phyloP scores from a whole-genome alignment of 352 stramenopile genomes.

The Saprolegnia parasitica region DNA sequence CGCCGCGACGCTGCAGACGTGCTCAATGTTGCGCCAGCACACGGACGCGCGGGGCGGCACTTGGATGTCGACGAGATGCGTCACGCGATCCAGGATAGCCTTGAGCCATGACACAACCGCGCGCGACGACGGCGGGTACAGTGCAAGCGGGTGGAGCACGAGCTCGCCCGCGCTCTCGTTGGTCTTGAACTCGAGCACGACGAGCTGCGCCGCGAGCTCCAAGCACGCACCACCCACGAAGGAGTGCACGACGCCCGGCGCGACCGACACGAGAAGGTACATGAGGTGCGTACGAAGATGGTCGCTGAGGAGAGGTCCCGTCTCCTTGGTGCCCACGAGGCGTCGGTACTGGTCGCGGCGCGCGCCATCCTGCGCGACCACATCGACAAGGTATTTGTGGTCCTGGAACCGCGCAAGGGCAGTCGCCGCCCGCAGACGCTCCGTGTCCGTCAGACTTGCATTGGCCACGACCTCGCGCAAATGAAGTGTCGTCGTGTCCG shows the following conservation, averaged over 20 bases:
- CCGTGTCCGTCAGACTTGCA: neutral
- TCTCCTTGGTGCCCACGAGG: constrained; percentile 20
- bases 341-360: constrained; percentile 5
- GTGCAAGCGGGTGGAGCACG: constrained; percentile 72
- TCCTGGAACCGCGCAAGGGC: constrained; percentile 8
- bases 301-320: neutral
- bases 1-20: constrained; percentile 58
- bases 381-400: constrained; percentile 15
- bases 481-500: constrained; percentile 2
- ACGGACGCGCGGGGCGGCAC: constrained; percentile 65
- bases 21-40: constrained; percentile 76
- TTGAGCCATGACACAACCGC: constrained; percentile 71
- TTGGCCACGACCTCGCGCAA: constrained; percentile 12
- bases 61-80: constrained; percentile 63
- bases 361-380: neutral
- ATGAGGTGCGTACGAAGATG: constrained; percentile 10
- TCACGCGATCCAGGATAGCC: constrained; percentile 71
- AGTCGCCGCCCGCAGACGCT: constrained; percentile 6
- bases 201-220: constrained; percentile 78
- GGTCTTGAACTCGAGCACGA: constrained; percentile 70
- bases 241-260: neutral
- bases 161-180: constrained; percentile 81
- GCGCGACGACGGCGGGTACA: constrained; percentile 49
- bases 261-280: constrained; percentile 6
- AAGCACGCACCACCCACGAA: constrained; percentile 41